Base-by-base conservation (phyloP, 2,329 filamentous ascomycete genomes). In the Ascochyta rabiei region DNA sequence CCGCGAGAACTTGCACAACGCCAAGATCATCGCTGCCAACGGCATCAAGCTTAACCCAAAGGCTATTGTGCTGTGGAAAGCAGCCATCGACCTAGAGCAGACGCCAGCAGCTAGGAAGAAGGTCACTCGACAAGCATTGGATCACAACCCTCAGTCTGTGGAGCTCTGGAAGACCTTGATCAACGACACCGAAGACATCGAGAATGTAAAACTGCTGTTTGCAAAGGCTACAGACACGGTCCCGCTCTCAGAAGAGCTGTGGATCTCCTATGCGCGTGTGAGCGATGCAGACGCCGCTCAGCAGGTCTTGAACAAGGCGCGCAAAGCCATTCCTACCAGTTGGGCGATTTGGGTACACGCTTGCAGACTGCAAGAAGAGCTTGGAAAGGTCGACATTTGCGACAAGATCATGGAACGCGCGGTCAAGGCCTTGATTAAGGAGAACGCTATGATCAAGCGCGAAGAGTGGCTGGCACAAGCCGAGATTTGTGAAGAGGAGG, bases 81-180 rank as follows among this genome's bases (percentile, higher is more conserved):
- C 96, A 72, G 96, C 95, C 0, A 97, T 97, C 87, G 90, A 91
- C 61, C 79, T 99, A 21, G 95, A 99, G 74, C 86, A 86, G 7
- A 89, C 96, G 42, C 79, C 86, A 1, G 85, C 88, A 55, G 90
- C 91, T 10, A 96, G 96, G 77, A 98, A 98, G 78, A 88, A 92
- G 70, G 95, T 99, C 7, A 86, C 97, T 30, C 86, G 93, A 50
- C 90, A 96, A 70, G 96, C 95, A 0, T 82, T 99, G 39, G 91
- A 98, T 67, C 89, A 96, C 68, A 90, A 97, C 35, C 93, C 93
- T 0, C 91, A 96, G 69, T 98, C 93, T 0, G 95, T 98, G 42
- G 89, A 90, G 37, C 84, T 99, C n/a, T 99, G 95, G 95, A 99
- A 98, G 73, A 92, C 96, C 72, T 89, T 93, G 5, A 93, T 99